A percentile compares a stretch with the other conserved stretches of the same genome.
Conservation (phyloP, 371 early-diverging fungal species). For the Nematocida sp. region DNA sequence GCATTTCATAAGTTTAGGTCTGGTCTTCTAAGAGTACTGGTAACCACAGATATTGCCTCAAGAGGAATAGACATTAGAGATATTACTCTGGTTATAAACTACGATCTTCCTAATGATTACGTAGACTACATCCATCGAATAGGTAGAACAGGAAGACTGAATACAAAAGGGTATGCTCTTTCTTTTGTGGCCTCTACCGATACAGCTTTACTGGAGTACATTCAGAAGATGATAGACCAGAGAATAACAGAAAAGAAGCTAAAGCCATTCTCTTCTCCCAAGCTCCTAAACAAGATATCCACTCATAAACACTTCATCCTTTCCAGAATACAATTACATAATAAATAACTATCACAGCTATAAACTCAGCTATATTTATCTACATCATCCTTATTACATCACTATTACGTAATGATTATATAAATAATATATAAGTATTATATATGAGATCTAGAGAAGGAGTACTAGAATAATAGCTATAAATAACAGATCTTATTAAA, state of each 20-base stretch:
- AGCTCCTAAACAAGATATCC: conserved; percentile 38
- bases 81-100: conserved; percentile 87
- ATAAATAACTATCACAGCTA: too few relatives aligned
- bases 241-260: conserved; percentile 34
- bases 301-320: conserved; percentile 30
- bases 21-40: conserved; percentile 66
- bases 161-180: conserved; percentile 22
- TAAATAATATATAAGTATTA: too few relatives aligned
- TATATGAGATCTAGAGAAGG: too few relatives aligned
- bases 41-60: conserved; percentile 92
- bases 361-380: too few relatives aligned
- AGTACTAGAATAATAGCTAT: too few relatives aligned
- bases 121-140: conserved; percentile 86
- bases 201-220: conserved; percentile 11
- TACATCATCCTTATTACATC: too few relatives aligned
- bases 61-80: conserved; percentile 88
- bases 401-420: too few relatives aligned
- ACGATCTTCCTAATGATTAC: conserved; percentile 80
- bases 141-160: conserved; percentile 74
- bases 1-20: conserved; percentile 19
- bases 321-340: neutral
- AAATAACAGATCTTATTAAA: too few relatives aligned
- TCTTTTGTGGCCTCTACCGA: conserved; percentile 37
- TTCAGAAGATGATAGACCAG: neutral
- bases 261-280: conserved; percentile 5